Percentiles rank a stretch among this genome's conserved stretches.
phyloP scores from a whole-genome alignment of 768 basidiomycete species.

The Melanogaster broomeanus region DNA sequence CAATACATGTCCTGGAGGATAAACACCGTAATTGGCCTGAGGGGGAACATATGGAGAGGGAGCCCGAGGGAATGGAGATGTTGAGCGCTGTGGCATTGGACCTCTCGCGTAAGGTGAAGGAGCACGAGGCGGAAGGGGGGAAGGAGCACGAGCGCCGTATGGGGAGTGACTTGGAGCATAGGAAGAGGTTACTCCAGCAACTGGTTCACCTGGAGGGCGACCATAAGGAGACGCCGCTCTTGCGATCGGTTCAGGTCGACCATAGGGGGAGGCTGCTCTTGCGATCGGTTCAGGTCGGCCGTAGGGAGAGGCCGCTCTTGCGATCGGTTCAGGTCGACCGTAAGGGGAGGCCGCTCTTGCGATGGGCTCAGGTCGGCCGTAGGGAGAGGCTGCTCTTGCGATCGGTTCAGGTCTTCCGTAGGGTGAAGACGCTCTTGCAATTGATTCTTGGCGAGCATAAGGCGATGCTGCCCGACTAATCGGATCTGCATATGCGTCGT shows the following conservation, averaged over 20 bases:
- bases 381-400: slow-evolving; percentile 34
- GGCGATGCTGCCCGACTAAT: slow-evolving; percentile 34
- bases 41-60: slow-evolving; percentile 31
- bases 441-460: slow-evolving; percentile 36
- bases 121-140: slow-evolving; percentile 27
- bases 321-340: slow-evolving; percentile 20
- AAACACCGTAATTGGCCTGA: slow-evolving; percentile 34
- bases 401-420: slow-evolving; percentile 36
- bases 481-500: slow-evolving; percentile 43
- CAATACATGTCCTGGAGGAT: slow-evolving; percentile 57
- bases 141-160: slow-evolving; percentile 29
- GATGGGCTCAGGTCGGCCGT: slow-evolving; percentile 30
- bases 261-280: slow-evolving; percentile 31
- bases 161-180: slow-evolving; percentile 26
- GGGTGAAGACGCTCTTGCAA: slow-evolving; percentile 24
- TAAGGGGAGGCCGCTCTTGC: slow-evolving; percentile 28
- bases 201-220: slow-evolving; percentile 41
- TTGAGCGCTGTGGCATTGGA: slow-evolving; percentile 21
- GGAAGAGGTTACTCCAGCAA: slow-evolving; percentile 39
- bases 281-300: slow-evolving; percentile 32
- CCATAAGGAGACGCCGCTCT: slow-evolving; percentile 35
- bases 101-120: slow-evolving; percentile 19
- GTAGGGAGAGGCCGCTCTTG: slow-evolving; percentile 21
- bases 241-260: slow-evolving; percentile 42
- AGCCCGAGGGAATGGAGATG: slow-evolving; percentile 32